Evolutionary conservation across 345 rosid species (phyloP), one percentile per base, ranked within the genome.

Genomic region (Cardiospermum halicacabum): DNA sequence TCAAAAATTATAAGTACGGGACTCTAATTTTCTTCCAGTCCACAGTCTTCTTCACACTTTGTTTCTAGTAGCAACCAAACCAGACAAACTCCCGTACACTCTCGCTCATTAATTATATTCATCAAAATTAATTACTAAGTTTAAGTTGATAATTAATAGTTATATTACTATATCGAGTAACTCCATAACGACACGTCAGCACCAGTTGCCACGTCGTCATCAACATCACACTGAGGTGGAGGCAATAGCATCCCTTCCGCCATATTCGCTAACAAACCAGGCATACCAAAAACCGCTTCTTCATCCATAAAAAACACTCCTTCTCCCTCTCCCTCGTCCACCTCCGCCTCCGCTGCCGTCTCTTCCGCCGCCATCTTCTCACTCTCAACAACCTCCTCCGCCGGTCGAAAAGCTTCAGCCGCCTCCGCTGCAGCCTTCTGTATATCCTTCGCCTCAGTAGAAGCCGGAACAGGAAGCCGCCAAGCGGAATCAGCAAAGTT

Each of bases 401-500:
- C 53, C 10, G 56, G 83, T 75, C 76, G 72, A 59, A 73, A 85
- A 55, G 72, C 75, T 70, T 65, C 77, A 0, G 91, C 89, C 0
- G 88, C 95, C 73, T 82, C 85, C 0, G 85, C 87, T 0, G 91
- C 98, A 1, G 93, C 87, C 79, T 71, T 82, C 64, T 88, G 91
- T 5, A 89, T 93, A 22, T 86, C 96, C 71, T 83, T 88, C 0
- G 87, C 69, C 31, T 82, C 84, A 7, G 51, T 24, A 0, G 96
- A 83, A 2, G 75, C 85, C 13, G 96, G 98, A 0, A 82, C 60
- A 0, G 92, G 90, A 19, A 89, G 86, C 55, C 84, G 51, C 90
- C 90, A 93, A 0, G 81, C 77, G 0, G 98, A 93, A 75, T 93
- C 98, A 0, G 97, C 97, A 19, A 88, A 93, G 77, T 93, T 93